Evolutionary conservation across 2,329 filamentous ascomycete species (phyloP).

Genomic region (Botrytis cinerea): DNA sequence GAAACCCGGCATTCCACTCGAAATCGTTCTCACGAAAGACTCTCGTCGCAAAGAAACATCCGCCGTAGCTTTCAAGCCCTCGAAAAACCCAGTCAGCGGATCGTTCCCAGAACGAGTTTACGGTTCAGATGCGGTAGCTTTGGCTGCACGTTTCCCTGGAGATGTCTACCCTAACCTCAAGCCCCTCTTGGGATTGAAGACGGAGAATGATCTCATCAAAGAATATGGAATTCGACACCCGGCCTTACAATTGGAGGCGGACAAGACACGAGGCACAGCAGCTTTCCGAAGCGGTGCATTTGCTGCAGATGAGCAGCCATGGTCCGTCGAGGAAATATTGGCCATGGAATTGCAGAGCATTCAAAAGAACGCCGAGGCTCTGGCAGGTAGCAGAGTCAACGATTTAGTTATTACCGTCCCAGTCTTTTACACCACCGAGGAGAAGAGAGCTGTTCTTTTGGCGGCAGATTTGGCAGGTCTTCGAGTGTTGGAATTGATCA

Average conservation of each 20-base stretch:
- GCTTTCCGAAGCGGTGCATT: constrained; percentile 79
- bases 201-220: constrained; percentile 61
- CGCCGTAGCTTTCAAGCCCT: constrained; percentile 90
- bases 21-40: constrained; percentile 97
- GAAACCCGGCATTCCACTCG: constrained; percentile 94
- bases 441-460: constrained; percentile 81
- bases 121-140: constrained; percentile 85
- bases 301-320: constrained; percentile 60
- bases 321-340: constrained; percentile 87
- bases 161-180: constrained; percentile 97
- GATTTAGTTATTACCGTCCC: constrained; percentile 89
- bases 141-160: constrained; percentile 83
- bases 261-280: constrained; percentile 65
- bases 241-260: constrained; percentile 66
- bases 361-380: constrained; percentile 79
- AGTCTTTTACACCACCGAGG: constrained; percentile 84
- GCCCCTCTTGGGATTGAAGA: constrained; percentile 75
- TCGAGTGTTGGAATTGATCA: constrained; percentile 80
- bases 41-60: constrained; percentile 93
- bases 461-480: constrained; percentile 87
- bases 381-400: constrained; percentile 75
- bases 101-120: constrained; percentile 86
- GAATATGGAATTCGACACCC: constrained; percentile 78
- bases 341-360: constrained; percentile 96
- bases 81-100: constrained; percentile 63